phyloP scores from a whole-genome alignment of 306 rosid species.

The Crataegus laevigata region DNA sequence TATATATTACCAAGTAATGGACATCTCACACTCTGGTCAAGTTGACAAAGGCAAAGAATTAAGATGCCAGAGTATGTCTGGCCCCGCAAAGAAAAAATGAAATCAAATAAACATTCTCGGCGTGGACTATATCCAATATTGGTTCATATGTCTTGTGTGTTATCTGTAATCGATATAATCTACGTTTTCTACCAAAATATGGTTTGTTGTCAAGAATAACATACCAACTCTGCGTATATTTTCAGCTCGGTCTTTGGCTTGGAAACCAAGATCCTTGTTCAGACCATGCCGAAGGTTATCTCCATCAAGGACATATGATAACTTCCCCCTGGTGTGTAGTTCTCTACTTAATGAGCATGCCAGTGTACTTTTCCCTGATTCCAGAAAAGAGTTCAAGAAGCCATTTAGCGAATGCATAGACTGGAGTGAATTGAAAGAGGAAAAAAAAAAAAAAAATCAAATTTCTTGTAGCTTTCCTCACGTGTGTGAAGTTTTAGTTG shows the following conservation, averaged over 20 bases:
- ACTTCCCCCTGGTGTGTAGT: conserved; percentile 52
- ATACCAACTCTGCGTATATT: conserved; percentile 83
- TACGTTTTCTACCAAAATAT: neutral
- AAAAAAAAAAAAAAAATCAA: neutral
- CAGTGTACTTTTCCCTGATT: conserved; percentile 77
- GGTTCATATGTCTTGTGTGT: neutral
- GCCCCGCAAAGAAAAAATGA: neutral
- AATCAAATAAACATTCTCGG: neutral
- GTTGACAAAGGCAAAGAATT: neutral
- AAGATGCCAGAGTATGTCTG: neutral
- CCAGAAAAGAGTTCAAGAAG: neutral
- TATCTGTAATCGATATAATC: neutral
- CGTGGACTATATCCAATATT: neutral
- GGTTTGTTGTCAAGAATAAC: conserved; percentile 1
- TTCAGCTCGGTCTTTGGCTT: conserved; percentile 69
- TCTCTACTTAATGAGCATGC: conserved; percentile 68
- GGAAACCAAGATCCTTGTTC: conserved; percentile 68
- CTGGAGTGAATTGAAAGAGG: neutral
- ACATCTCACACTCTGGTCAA: neutral
- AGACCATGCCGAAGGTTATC: conserved; percentile 88
- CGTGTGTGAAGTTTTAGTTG: neutral
- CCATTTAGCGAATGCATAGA: neutral
- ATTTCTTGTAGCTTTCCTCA: neutral
- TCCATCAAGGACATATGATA: conserved; percentile 81
- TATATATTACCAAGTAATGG: neutral